phyloP scores from a whole-genome alignment of 768 basidiomycete genomes.

The Piloderma croceum region DNA sequence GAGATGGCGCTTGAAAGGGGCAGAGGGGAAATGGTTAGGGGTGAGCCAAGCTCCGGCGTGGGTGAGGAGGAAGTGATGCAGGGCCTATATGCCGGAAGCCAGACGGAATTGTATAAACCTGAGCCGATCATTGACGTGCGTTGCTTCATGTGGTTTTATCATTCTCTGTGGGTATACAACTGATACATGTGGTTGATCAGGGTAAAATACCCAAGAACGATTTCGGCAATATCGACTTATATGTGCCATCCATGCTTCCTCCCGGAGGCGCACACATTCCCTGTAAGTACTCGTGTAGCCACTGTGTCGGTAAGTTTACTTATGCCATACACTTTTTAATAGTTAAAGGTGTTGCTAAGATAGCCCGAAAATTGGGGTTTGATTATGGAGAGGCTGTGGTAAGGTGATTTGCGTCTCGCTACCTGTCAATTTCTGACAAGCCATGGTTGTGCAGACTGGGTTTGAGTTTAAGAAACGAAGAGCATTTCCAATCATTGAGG shows the following conservation, averaged over 20 bases:
- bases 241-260: slow-evolving; percentile 93
- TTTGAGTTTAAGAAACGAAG: slow-evolving; percentile 95
- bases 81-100: slow-evolving; percentile 76
- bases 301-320: background rate
- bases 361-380: slow-evolving; percentile 81
- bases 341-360: slow-evolving; percentile 86
- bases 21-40: slow-evolving; percentile 17
- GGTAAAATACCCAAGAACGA: slow-evolving; percentile 91
- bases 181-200: slow-evolving; percentile 33
- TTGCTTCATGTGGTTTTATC: slow-evolving; percentile 15
- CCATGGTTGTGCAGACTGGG: slow-evolving; percentile 63
- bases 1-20: slow-evolving; percentile 47
- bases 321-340: slow-evolving; percentile 2
- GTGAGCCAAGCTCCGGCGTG: background rate
- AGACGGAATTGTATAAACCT: slow-evolving; percentile 80
- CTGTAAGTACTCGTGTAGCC: slow-evolving; percentile 59
- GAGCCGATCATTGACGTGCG: slow-evolving; percentile 80
- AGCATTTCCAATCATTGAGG: slow-evolving; percentile 79
- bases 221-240: slow-evolving; percentile 96
- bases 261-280: slow-evolving; percentile 81
- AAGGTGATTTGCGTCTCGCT: slow-evolving; percentile 28
- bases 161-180: background rate
- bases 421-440: no score
- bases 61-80: slow-evolving; percentile 52
- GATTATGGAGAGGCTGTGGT: slow-evolving; percentile 96